Base-by-base conservation (phyloP, 1,284 basidiomycete genomes). In the Fereydounia khargensis region DNA sequence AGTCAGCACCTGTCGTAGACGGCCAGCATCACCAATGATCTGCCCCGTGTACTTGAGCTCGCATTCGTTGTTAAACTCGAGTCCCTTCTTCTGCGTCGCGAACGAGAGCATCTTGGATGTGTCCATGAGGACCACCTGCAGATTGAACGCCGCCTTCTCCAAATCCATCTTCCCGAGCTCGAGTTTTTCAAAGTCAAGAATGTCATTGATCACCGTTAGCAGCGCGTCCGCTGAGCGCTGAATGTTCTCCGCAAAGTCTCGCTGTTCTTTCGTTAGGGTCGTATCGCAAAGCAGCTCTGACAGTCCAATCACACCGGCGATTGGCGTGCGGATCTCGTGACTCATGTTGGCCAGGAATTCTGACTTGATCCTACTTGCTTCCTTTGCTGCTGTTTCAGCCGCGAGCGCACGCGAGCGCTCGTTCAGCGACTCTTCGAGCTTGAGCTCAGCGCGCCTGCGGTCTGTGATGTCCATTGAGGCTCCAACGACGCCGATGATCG, bases 361-460 rank as follows among this genome's bases (percentile, higher is more conserved):
- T 59, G 78, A 63, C 74, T 78, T 77, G 77, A 81, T 71, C 77
- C 79, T 53, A 78, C 79, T 72, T 76, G 79, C 77, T 78, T 80
- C 80, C 79, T 80, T 53, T 70, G 76, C 76, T 2, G 75, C 75
- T 0, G 67, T 69, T 45, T 77, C 76, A 14, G 71, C 68, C 3
- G 75, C 76, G 16, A 72, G 62, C 1, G 76, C 66, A 7, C 65
- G 51, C 13, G 68, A 62, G 24, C 68, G 60, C 61, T 77, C 74
- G 38, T 74, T 61, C 45, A 70, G 58, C 19, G 65, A 67, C 36
- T 74, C 54, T 33, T 68, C 63, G 22, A 77, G 61, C 32, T 63
- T 66, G 8, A 47, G 50, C 47, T 77, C 70, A 2, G 74, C 69
- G 14, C 56, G 55, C 34, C 70, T 66, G 14, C 73, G 60, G 38